These are phyloP conservation scores for Xylariaceae sp. DNA, from an alignment of 2,329 filamentous ascomycete genomes.

Conservation along the genomic window DNA sequence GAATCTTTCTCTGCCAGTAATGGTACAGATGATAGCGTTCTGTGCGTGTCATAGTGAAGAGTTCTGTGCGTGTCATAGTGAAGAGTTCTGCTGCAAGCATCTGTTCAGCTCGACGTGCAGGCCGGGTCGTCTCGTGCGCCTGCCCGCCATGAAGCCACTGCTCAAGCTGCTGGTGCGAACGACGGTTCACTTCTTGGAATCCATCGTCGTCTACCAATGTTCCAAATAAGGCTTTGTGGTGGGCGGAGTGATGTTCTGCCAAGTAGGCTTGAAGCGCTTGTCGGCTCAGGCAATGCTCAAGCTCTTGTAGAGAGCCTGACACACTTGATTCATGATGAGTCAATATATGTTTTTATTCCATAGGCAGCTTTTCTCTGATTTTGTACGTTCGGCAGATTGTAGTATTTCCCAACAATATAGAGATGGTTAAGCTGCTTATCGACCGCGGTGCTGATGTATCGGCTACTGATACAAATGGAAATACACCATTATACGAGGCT, in stretches of 20 bases:
- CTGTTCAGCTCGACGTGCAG: constrained; percentile 10
- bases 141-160: constrained; percentile 30
- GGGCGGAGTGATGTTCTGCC: constrained; percentile 20
- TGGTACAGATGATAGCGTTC: constrained; percentile 39
- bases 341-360: constrained; percentile 36
- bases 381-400: constrained; percentile 45
- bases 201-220: constrained; percentile 35
- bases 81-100: constrained; percentile 26
- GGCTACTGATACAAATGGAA: too few relatives aligned
- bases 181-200: constrained; percentile 32
- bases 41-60: constrained; percentile 30
- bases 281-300: constrained; percentile 26
- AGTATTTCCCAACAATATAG: too few relatives aligned
- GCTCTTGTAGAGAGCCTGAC: constrained; percentile 8
- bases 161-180: constrained; percentile 25
- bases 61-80: constrained; percentile 30
- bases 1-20: constrained; percentile 41
- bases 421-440: neutral
- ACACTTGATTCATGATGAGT: constrained; percentile 4
- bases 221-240: constrained; percentile 41
- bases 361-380: constrained; percentile 44
- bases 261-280: constrained; percentile 34
- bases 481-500: neutral
- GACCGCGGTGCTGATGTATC: neutral
- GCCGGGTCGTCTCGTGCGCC: neutral